Base-by-base conservation (phyloP, 108 stramenopile species). In the Stephanodiscus minutulus region DNA sequence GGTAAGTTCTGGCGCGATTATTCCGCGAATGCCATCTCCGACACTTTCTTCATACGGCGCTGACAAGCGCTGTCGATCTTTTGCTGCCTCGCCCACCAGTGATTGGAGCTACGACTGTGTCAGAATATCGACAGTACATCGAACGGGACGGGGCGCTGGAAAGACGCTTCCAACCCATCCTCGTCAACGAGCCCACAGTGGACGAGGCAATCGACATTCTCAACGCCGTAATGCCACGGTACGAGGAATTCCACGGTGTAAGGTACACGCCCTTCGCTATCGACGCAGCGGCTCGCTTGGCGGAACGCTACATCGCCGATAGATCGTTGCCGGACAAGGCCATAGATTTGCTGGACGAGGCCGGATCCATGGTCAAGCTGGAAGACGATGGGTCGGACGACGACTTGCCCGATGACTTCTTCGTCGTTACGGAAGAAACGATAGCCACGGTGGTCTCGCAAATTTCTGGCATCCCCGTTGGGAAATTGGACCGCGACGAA, bases 331-430 rank as follows among this genome's bases (percentile, higher is more conserved):
- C 92, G 11, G 88, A 92, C 66, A 91, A 89, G 77, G 91, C 92
- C 22, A 97, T 98, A 65, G 98, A 98, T 61, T 70, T 98, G 43
- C 78, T 98, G 31, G 98, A 98, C 66, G 98, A 98, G 79, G 96
- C 97, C 17, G 95, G 95, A 20, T 97, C 98, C 12, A 93, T 94
- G 89, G 72, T 98, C 17, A 95, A 88, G 58, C 77, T 87, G 63
- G 64, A 47, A 29, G 83, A 86, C 68, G 74, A 76, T 55, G 78
- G 72, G 17, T 91, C 88, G 18, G 82, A 85, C 25, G 49, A 74
- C 39, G 66, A 60, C 35, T 79, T 91, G 29, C 62, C 85, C 21
- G 70, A 80, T 37, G 76, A 82, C 54, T 83, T 85, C 37, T 77
- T 83, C 54, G 86, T 73, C 27, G 90, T 93, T 31, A 84, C 87